phyloP scores from a whole-genome alignment of 176 grass and related monocot genomes.

The Saccharum spontaneum region DNA sequence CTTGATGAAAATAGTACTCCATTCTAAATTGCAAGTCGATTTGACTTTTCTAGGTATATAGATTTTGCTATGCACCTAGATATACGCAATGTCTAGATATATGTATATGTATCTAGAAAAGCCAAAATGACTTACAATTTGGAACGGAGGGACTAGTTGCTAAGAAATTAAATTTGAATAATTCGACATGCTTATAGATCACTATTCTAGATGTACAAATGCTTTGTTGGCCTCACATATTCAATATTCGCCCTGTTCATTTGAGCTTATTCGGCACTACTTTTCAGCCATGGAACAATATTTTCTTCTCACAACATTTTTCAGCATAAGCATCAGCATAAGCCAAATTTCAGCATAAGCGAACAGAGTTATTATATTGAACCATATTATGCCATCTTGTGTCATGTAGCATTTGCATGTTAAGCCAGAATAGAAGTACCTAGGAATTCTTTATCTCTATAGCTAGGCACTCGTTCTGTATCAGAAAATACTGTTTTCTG shows the following conservation, averaged over 20 bases:
- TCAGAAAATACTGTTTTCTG: conserved; percentile 21
- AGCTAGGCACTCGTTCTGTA: conserved; percentile 1
- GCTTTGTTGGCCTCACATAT: conserved; percentile 6
- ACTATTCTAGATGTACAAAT: conserved; percentile 8
- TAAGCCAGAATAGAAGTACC: neutral
- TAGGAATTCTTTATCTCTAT: conserved; percentile 3
- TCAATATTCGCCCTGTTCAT: too few relatives aligned
- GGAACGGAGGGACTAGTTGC: neutral
- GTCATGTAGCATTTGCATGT: conserved; percentile 16
- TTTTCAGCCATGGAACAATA: too few relatives aligned
- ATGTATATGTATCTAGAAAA: neutral
- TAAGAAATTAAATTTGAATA: conserved; percentile 12
- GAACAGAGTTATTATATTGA: too few relatives aligned
- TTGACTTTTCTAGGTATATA: neutral
- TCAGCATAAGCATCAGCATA: too few relatives aligned
- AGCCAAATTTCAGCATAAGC: too few relatives aligned
- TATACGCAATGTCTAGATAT: neutral
- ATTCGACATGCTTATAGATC: conserved; percentile 12
- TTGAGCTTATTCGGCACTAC: too few relatives aligned
- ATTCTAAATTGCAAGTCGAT: neutral
- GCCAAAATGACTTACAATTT: neutral
- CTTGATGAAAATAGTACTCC: neutral
- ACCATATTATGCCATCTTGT: neutral
- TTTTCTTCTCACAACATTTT: too few relatives aligned
- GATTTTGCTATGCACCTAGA: neutral